These are phyloP conservation scores for Saraca asoca DNA, from an alignment of 331 rosid genomes.

Conservation along the genomic window DNA sequence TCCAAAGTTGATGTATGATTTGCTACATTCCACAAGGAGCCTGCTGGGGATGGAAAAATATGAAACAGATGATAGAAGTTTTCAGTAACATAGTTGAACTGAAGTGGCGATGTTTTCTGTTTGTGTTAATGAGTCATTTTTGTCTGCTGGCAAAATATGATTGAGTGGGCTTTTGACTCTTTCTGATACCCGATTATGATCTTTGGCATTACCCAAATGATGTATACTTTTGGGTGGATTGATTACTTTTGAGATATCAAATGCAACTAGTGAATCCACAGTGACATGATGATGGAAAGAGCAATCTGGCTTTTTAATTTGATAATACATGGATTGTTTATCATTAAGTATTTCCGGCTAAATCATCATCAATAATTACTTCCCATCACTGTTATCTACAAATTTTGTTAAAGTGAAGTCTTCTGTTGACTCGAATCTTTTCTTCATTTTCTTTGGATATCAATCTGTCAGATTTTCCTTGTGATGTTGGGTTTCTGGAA, in stretches of 20 bases:
- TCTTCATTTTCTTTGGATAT: conserved; percentile 26
- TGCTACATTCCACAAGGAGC: background rate
- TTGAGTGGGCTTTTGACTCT: conserved; percentile 6
- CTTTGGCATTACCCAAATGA: conserved; percentile 19
- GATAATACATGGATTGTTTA: conserved; percentile 23
- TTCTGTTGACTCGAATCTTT: conserved; percentile 30
- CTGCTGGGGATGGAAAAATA: background rate
- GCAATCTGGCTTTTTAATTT: conserved; percentile 3
- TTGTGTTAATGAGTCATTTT: background rate
- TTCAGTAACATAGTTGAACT: background rate
- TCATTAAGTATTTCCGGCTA: conserved; percentile 27
- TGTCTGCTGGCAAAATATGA: conserved; percentile 3
- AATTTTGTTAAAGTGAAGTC: conserved; percentile 17
- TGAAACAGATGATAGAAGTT: conserved; percentile 7
- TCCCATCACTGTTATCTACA: conserved; percentile 15
- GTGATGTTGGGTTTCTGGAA: conserved; percentile 62
- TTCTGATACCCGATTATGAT: conserved; percentile 21
- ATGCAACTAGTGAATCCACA: conserved; percentile 10
- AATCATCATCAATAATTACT: conserved; percentile 16
- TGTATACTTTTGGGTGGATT: background rate
- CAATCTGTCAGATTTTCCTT: conserved; percentile 71
- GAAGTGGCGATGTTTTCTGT: conserved; percentile 1
- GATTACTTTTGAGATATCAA: conserved; percentile 20
- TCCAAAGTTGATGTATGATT: background rate
- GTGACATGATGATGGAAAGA: conserved; percentile 21